Evolutionary conservation across 2,329 filamentous ascomycete species (phyloP), one percentile per base, ranked within the genome.

Genomic region (Tolypocladium nubicola): DNA sequence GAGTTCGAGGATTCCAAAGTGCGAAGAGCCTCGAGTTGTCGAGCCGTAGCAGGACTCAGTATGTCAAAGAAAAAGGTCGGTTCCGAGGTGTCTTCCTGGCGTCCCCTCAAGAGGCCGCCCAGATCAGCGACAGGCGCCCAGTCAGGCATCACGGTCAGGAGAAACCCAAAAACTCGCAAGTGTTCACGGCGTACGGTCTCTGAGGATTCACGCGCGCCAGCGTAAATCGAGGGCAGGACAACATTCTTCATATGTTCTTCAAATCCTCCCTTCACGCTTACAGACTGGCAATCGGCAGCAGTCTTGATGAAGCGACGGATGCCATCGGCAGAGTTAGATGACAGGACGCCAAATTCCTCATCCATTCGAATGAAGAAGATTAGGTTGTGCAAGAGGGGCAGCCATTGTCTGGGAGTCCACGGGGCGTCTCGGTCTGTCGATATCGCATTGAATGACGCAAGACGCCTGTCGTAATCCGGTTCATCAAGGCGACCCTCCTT

Each of bases 51-150:
- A 53, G 96, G 93, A 66, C 94, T 92, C 40, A 97, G 76, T 50
- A 97, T 85, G 65, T 97, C 96, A 71, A 83, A 88, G 76, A 97
- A 99, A 75, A 99, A 97, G 1, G 89, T 88, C 13, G 79, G 75
- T 58, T 83, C 80, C 1, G 76, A 70, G 30, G 75, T 72, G 52
- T 92, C 88, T 60, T 95, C 90, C 55, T 88, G 75, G 16, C 73
- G 70, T 9, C 75, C 72, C 6, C 73, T 76, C 43, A 94, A 79
- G 13, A 99, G 79, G 6, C 79, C 78, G 58, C 82, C 76, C 74
- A 99, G 81, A 68, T 96, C 91, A 37, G 81, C 79, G 43, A 97
- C 80, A 2, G 85, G 82, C 7, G 80, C 68, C 84, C 90, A 92
- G 0, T 79, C 73, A 0, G 87, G 79, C 67, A 94, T 85, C 47